These are phyloP conservation scores for Fimicolochytrium jonesii DNA, from an alignment of 192 early-diverging fungal species.

Conservation along the genomic window DNA sequence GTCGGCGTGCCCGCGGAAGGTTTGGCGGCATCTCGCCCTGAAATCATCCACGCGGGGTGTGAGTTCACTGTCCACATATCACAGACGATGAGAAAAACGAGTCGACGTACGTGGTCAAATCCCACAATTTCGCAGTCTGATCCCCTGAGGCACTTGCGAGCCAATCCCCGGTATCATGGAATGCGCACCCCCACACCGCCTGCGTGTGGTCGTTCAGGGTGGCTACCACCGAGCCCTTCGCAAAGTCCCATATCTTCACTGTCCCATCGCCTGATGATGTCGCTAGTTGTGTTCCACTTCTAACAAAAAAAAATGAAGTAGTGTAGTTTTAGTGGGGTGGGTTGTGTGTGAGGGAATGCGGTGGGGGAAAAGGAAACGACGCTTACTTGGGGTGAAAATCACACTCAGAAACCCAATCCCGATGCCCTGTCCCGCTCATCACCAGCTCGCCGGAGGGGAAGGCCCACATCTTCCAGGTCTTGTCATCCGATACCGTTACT, in stretches of 20 bases:
- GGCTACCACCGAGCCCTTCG: slow-evolving; percentile 41
- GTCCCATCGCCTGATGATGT: slow-evolving; percentile 57
- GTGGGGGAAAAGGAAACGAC: neutral
- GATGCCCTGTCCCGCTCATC: slow-evolving; percentile 52
- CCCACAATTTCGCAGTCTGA: slow-evolving; percentile 56
- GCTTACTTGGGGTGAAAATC: slow-evolving; percentile 56
- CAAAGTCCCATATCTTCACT: slow-evolving; percentile 56
- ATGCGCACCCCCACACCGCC: slow-evolving; percentile 54
- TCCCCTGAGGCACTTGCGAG: slow-evolving; percentile 50
- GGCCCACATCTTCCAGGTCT: slow-evolving; percentile 56
- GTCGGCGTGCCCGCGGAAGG: slow-evolving; percentile 52
- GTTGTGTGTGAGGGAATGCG: neutral
- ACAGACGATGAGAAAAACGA: neutral
- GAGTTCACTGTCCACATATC: too few relatives aligned
- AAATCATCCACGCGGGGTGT: too few relatives aligned
- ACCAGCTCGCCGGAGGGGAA: slow-evolving; percentile 55
- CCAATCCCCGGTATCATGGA: slow-evolving; percentile 53
- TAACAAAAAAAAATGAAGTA: slow-evolving; percentile 2
- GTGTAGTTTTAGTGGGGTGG: too few relatives aligned
- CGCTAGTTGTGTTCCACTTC: slow-evolving; percentile 51
- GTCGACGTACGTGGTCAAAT: slow-evolving; percentile 42
- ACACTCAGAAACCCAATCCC: slow-evolving; percentile 55
- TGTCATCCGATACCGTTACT: slow-evolving; percentile 55
- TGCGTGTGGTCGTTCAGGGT: slow-evolving; percentile 53
- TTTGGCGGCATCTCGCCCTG: slow-evolving; percentile 52